A percentile compares a stretch with the other conserved stretches of the same genome.
phyloP scores from a whole-genome alignment of 495 filamentous ascomycete genomes.

The Astrothelium macrocarpum region DNA sequence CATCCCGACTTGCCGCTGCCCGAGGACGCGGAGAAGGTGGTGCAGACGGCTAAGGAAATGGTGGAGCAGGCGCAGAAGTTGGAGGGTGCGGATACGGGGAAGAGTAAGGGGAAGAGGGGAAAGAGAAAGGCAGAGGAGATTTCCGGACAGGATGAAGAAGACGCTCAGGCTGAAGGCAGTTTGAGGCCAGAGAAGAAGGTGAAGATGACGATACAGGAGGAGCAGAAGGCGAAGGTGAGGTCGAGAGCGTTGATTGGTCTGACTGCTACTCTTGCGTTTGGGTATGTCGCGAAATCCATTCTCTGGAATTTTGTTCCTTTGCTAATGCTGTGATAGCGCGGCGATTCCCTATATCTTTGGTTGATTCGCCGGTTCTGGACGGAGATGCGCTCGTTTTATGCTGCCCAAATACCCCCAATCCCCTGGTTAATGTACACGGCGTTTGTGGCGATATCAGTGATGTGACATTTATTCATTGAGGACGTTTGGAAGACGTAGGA shows the following conservation, averaged over 20 bases:
- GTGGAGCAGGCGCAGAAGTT: conserved; percentile 66
- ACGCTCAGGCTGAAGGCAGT: conserved; percentile 20
- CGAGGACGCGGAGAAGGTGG: conserved; percentile 68
- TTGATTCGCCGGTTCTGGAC: not conserved
- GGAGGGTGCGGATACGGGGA: conserved; percentile 66
- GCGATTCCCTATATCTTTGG: conserved; percentile 12
- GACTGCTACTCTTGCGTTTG: conserved; percentile 72
- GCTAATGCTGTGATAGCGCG: not conserved
- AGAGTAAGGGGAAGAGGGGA: conserved; percentile 30
- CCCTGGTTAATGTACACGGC: not conserved
- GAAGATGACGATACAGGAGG: conserved; percentile 56
- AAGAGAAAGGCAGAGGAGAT: conserved; percentile 84
- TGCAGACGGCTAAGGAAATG: conserved; percentile 80
- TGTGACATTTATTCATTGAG: not conserved
- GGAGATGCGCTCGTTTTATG: not conserved
- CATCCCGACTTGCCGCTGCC: conserved; percentile 58
- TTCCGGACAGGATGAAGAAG: conserved; percentile 45
- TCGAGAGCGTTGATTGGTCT: conserved; percentile 77
- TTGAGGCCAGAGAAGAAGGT: conserved; percentile 36
- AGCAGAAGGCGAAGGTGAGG: conserved; percentile 62
- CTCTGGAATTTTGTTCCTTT: not conserved
- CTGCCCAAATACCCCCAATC: not conserved
- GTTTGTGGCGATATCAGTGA: not conserved
- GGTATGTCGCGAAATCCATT: conserved; percentile 50
- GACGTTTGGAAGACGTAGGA: not conserved